phyloP scores from a whole-genome alignment of 1,139 yeast species.

The Hanseniaspora gamundiae region DNA sequence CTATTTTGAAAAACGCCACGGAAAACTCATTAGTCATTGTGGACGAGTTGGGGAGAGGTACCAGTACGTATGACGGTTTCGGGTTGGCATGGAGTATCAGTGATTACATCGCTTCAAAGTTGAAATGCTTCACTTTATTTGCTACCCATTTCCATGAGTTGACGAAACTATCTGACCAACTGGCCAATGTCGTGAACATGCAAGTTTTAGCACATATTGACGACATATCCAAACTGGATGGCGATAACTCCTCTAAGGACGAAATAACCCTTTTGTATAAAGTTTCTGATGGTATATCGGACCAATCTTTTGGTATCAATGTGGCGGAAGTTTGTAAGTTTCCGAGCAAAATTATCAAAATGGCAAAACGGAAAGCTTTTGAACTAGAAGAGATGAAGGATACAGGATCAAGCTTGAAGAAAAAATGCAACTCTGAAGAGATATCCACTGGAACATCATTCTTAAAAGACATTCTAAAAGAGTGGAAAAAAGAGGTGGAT shows the following conservation, averaged over 20 bases:
- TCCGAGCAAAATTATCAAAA: constrained; percentile 74
- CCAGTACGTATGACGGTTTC: constrained; percentile 94
- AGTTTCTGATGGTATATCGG: constrained; percentile 86
- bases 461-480: constrained; percentile 3
- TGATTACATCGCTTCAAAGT: constrained; percentile 58
- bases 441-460: constrained; percentile 1
- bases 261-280: constrained; percentile 82
- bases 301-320: constrained; percentile 92
- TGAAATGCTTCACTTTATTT: constrained; percentile 62
- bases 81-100: constrained; percentile 96
- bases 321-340: constrained; percentile 93
- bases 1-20: constrained; percentile 80
- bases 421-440: not conserved
- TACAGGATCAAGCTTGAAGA: constrained; percentile 10
- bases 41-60: constrained; percentile 94
- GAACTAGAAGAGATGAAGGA: constrained; percentile 66
- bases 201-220: constrained; percentile 93
- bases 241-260: constrained; percentile 27
- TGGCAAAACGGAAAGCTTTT: constrained; percentile 90
- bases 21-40: constrained; percentile 75
- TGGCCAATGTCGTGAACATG: constrained; percentile 56
- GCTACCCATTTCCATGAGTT: constrained; percentile 97
- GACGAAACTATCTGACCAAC: constrained; percentile 58
- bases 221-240: constrained; percentile 21
- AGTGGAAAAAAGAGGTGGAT: constrained; percentile 4